Percentiles rank a stretch among this genome's conserved stretches.
Evolutionary conservation across 345 rosid species (phyloP).

Genomic region (Orychophragmus violaceus): DNA sequence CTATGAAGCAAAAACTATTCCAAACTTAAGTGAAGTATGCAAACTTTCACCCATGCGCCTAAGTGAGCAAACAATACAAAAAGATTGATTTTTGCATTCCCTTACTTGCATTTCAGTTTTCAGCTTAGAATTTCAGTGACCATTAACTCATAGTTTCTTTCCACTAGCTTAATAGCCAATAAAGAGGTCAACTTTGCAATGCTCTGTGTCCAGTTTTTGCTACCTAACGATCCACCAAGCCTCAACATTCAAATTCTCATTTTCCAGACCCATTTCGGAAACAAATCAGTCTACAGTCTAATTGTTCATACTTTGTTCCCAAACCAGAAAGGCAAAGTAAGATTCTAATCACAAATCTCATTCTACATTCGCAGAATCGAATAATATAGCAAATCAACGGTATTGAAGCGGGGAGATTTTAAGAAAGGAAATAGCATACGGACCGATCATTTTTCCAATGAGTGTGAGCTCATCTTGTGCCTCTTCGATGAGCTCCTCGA

Average conservation of each 20-base stretch:
- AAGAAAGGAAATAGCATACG: conserved; percentile 7
- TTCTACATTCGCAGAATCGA: neutral
- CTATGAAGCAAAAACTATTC: neutral
- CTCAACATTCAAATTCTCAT: conserved; percentile 4
- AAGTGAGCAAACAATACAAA: neutral
- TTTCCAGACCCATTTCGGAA: neutral
- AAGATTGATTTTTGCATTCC: neutral
- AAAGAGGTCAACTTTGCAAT: neutral
- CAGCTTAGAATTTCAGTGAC: neutral
- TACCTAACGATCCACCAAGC: neutral
- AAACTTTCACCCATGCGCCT: neutral
- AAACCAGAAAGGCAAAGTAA: neutral
- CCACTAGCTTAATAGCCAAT: neutral
- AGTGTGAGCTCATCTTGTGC: conserved; percentile 94
- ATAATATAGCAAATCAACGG: neutral
- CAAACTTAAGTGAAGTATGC: neutral
- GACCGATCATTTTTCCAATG: conserved; percentile 87
- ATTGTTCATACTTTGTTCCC: neutral
- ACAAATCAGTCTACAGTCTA: neutral
- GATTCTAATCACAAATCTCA: neutral
- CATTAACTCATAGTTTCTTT: neutral
- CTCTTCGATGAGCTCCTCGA: conserved; percentile 96
- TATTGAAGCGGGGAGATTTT: no score
- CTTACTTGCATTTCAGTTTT: neutral
- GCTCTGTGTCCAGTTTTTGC: neutral